A percentile compares a stretch with the other conserved stretches of the same genome.
These are phyloP conservation scores for Nemania sp. DNA, from an alignment of 2,329 filamentous ascomycete species.

Conservation along the genomic window DNA sequence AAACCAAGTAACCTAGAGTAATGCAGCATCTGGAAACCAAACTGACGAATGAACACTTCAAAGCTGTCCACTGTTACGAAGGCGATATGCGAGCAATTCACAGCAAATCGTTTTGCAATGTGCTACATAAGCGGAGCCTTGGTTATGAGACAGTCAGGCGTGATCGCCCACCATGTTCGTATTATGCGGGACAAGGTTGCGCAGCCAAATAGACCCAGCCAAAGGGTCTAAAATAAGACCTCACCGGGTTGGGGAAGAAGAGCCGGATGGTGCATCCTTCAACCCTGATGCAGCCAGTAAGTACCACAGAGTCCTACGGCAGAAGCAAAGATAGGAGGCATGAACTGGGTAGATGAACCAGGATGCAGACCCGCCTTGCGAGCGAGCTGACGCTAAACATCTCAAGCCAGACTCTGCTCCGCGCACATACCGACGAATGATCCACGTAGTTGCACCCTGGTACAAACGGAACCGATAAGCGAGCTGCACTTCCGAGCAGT, in stretches of 20 bases:
- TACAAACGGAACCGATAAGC: conserved; percentile 24
- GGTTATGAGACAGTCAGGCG: conserved; percentile 17
- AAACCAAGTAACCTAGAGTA: conserved; percentile 6
- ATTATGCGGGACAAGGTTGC: conserved; percentile 18
- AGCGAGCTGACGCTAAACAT: conserved; percentile 23
- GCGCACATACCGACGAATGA: conserved; percentile 11
- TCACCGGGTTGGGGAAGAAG: conserved; percentile 20
- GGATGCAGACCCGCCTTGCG: conserved; percentile 4
- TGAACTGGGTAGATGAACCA: background rate
- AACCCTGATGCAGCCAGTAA: conserved; percentile 7
- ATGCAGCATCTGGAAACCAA: conserved; percentile 10
- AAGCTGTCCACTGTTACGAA: conserved; percentile 13
- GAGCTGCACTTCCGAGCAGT: conserved; percentile 22
- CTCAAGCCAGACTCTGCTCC: conserved; percentile 10
- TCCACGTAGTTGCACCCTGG: conserved; percentile 4
- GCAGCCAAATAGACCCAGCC: conserved; percentile 2
- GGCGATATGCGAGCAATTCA: conserved; percentile 18
- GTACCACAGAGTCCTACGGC: conserved; percentile 3
- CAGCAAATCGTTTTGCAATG: conserved; percentile 16
- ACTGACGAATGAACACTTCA: conserved; percentile 2
- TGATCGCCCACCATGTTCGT: conserved; percentile 19
- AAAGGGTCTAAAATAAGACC: conserved; percentile 3
- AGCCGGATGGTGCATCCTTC: conserved; percentile 24
- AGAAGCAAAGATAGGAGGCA: background rate
- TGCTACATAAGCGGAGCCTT: conserved; percentile 13